Percentiles rank a stretch among this genome's conserved stretches.
These are phyloP conservation scores for Solidago caesia DNA, from an alignment of 129 eudicot species.

Conservation along the genomic window DNA sequence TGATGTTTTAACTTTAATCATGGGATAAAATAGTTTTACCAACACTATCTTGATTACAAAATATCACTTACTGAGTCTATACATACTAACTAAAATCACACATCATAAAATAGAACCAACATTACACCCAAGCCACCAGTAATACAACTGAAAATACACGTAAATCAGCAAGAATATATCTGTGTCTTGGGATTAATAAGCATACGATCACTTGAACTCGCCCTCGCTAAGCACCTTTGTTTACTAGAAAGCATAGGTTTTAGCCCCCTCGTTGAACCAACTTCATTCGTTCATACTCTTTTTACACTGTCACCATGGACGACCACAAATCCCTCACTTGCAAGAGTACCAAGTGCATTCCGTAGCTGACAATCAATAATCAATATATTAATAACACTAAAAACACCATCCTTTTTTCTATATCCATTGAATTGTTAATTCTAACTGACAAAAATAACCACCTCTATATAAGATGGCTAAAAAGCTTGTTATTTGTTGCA, in stretches of 20 bases:
- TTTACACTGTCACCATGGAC: slow-evolving; percentile 75
- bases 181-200: not conserved
- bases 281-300: slow-evolving; percentile 46
- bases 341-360: slow-evolving; percentile 69
- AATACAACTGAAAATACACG: not conserved
- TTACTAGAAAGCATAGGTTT: not conserved
- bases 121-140: not conserved
- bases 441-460: not conserved
- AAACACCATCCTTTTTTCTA: not conserved
- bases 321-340: slow-evolving; percentile 69
- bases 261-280: not conserved
- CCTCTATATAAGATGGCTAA: not conserved
- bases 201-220: not conserved
- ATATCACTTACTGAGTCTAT: not conserved
- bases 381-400: not conserved
- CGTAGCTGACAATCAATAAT: slow-evolving; percentile 48
- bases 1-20: not conserved
- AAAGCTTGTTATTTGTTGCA: not conserved
- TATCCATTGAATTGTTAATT: not conserved
- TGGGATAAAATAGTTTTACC: not conserved
- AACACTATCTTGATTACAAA: not conserved
- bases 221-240: not conserved
- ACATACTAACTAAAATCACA: slow-evolving; percentile 7
- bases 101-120: not conserved
- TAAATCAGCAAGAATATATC: not conserved